Evolutionary conservation across 2,329 filamentous ascomycete species (phyloP).

Genomic region (Colletotrichum falcatum): DNA sequence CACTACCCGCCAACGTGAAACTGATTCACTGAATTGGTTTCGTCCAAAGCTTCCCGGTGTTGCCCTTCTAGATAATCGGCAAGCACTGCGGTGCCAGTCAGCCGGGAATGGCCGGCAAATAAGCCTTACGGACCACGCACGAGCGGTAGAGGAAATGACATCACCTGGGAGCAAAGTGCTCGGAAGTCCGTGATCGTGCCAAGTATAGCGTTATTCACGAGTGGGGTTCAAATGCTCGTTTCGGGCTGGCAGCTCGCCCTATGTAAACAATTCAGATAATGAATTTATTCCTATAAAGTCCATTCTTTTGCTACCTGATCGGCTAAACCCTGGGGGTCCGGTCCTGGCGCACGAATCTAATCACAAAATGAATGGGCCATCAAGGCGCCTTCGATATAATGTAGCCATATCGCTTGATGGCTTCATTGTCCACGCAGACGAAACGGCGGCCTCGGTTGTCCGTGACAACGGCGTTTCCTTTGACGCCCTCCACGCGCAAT

Average conservation of each 20-base stretch:
- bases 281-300: neutral
- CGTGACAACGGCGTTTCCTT: slow-evolving; percentile 50
- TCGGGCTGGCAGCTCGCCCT: neutral
- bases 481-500: slow-evolving; percentile 47
- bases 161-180: slow-evolving; percentile 6
- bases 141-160: slow-evolving; percentile 21
- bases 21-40: neutral
- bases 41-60: neutral
- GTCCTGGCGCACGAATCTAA: too few relatives aligned
- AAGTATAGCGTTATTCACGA: neutral
- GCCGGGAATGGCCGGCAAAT: neutral
- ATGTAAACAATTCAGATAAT: neutral
- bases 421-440: slow-evolving; percentile 50
- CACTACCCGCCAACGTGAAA: neutral
- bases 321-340: neutral
- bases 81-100: too few relatives aligned
- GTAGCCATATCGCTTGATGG: slow-evolving; percentile 51
- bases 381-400: slow-evolving; percentile 48
- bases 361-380: slow-evolving; percentile 15
- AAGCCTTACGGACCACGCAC: neutral
- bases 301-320: neutral
- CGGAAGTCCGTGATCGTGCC: slow-evolving; percentile 29
- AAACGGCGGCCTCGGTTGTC: slow-evolving; percentile 49
- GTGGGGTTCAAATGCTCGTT: too few relatives aligned
- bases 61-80: neutral